These are phyloP conservation scores for Daedalea quercina DNA, from an alignment of 768 basidiomycete species.

Conservation along the genomic window DNA sequence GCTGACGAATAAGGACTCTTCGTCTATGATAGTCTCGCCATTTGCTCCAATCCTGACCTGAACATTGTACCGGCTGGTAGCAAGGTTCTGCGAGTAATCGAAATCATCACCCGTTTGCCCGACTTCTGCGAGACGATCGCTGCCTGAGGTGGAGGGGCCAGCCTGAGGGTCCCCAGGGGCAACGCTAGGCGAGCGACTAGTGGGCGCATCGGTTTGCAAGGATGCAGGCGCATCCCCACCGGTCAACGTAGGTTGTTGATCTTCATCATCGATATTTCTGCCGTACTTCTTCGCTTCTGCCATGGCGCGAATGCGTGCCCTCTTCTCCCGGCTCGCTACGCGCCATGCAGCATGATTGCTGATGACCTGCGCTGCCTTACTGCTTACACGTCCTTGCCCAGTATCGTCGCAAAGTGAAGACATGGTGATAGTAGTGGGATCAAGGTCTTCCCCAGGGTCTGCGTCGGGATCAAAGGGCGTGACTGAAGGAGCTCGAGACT, in stretches of 20 bases:
- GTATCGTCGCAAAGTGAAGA: constrained; percentile 71
- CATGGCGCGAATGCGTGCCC: constrained; percentile 50
- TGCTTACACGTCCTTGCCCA: constrained; percentile 73
- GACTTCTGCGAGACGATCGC: constrained; percentile 12
- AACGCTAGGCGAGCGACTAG: not conserved
- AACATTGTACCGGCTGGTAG: constrained; percentile 70
- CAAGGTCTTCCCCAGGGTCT: constrained; percentile 69
- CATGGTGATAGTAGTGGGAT: constrained; percentile 84
- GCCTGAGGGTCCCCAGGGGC: not conserved
- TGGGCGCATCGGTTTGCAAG: not conserved
- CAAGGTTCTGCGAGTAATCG: constrained; percentile 59
- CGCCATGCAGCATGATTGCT: constrained; percentile 72
- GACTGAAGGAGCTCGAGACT: constrained; percentile 39
- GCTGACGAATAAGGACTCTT: constrained; percentile 77
- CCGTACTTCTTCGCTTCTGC: constrained; percentile 79
- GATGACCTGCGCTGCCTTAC: constrained; percentile 66
- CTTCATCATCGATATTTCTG: constrained; percentile 41
- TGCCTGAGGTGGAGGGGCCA: constrained; percentile 1
- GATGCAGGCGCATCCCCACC: not conserved
- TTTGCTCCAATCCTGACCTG: constrained; percentile 85
- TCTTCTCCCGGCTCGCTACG: constrained; percentile 56
- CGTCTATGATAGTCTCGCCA: constrained; percentile 83
- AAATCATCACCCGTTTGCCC: constrained; percentile 53
- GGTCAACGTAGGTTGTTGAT: constrained; percentile 9
- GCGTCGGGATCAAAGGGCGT: constrained; percentile 53